Conservation (phyloP, 345 rosid genomes). For the Brassica napus region Da-Ae NC_063446.1:24771001-24771500, state of each 20-base stretch:
- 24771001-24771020: background rate
- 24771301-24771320: slow-evolving; percentile 99
- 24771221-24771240: slow-evolving; percentile 87
- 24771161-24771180: too few species aligned
- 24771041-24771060: too few species aligned
- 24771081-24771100: background rate
- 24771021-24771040: background rate
- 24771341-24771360: slow-evolving; percentile 95
- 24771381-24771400: too few species aligned
- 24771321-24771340: slow-evolving; percentile 92
- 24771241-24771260: slow-evolving; percentile 85
- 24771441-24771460: too few species aligned
- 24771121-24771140: slow-evolving; percentile 1
- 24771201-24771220: too few species aligned
- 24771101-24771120: background rate
- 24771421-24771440: slow-evolving; percentile 73
- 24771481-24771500: too few species aligned
- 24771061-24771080: background rate
- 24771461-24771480: too few species aligned
- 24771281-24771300: slow-evolving; percentile 84
- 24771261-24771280: slow-evolving; percentile 84
- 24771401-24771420: slow-evolving; percentile 58
- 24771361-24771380: slow-evolving; percentile 44
- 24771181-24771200: too few species aligned
- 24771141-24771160: background rate